These are phyloP conservation scores for Eragrostis nindensis DNA, from an alignment of 176 grass and related monocot species.

Conservation along the genomic window DNA sequence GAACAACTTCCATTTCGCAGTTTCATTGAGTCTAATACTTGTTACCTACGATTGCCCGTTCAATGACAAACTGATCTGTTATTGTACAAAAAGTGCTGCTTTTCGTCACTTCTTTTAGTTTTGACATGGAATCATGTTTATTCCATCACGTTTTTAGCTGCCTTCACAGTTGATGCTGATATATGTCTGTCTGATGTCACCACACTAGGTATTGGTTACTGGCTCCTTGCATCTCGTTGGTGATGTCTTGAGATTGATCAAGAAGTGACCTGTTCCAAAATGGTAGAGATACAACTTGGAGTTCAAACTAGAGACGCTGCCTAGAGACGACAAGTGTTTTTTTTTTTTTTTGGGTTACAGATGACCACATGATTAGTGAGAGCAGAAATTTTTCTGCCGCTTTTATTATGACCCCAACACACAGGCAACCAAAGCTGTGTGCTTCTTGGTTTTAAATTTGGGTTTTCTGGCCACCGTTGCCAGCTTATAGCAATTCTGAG, in stretches of 20 bases:
- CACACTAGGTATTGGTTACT: conserved; percentile 68
- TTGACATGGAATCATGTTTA: not conserved
- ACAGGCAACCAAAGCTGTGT: not conserved
- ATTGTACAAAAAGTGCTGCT: not conserved
- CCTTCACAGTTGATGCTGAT: conserved; percentile 8
- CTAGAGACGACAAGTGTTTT: conserved; percentile 2
- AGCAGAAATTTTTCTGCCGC: not conserved
- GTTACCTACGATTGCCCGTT: not conserved
- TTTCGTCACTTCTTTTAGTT: not conserved
- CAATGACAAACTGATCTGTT: not conserved
- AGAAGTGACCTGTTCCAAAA: conserved; percentile 44
- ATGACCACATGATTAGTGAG: not conserved
- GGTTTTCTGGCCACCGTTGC: not conserved
- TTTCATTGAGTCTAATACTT: not conserved
- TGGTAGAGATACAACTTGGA: not conserved
- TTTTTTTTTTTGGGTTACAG: not conserved
- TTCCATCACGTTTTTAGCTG: not conserved
- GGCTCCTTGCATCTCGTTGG: conserved; percentile 81
- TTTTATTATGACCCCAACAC: not conserved
- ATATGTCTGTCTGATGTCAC: conserved; percentile 16
- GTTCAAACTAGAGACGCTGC: conserved; percentile 3
- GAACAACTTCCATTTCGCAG: not conserved
- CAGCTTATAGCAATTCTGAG: not conserved
- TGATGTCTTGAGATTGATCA: conserved; percentile 69
- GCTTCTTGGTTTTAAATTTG: not conserved